Conservation (phyloP, 139 green algal genomes). For the Chlorella sp. region DNA sequence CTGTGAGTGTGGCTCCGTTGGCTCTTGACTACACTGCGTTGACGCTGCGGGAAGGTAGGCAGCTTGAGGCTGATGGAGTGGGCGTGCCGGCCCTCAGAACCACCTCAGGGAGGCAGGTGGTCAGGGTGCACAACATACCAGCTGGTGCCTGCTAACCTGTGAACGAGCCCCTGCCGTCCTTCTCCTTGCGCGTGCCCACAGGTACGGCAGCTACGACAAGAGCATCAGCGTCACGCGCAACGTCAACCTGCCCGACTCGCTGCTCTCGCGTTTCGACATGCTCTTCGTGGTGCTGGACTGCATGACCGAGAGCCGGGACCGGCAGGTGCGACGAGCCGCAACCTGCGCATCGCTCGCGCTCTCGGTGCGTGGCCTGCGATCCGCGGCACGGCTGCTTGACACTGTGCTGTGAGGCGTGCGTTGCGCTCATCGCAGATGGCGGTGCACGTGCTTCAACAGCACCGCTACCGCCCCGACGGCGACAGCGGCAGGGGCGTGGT, state of each 20-base stretch:
- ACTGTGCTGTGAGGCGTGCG: too few species aligned
- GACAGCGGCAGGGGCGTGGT: conserved; percentile 38
- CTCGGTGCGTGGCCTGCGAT: too few species aligned
- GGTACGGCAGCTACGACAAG: conserved; percentile 49
- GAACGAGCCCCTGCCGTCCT: too few species aligned
- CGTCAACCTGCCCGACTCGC: conserved; percentile 94
- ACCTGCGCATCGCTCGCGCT: too few species aligned
- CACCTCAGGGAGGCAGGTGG: too few species aligned
- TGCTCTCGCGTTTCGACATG: conserved; percentile 98
- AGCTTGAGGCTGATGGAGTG: too few species aligned
- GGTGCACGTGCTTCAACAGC: conserved; percentile 68
- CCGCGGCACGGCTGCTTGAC: neutral
- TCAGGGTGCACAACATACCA: too few species aligned
- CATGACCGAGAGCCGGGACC: conserved; percentile 70
- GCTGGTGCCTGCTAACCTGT: too few species aligned
- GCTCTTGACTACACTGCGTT: neutral
- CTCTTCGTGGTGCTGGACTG: conserved; percentile 96
- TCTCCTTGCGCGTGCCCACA: too few species aligned
- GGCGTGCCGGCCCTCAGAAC: too few species aligned
- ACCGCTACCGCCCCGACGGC: conserved; percentile 75
- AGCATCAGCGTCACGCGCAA: conserved; percentile 80
- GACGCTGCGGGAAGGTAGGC: too few species aligned
- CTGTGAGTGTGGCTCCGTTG: conserved; percentile 43
- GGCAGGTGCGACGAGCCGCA: conserved; percentile 10
- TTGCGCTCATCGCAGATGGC: conserved; percentile 50